phyloP scores from a whole-genome alignment of 768 basidiomycete species.

The Leccinum truebloodii region DNA sequence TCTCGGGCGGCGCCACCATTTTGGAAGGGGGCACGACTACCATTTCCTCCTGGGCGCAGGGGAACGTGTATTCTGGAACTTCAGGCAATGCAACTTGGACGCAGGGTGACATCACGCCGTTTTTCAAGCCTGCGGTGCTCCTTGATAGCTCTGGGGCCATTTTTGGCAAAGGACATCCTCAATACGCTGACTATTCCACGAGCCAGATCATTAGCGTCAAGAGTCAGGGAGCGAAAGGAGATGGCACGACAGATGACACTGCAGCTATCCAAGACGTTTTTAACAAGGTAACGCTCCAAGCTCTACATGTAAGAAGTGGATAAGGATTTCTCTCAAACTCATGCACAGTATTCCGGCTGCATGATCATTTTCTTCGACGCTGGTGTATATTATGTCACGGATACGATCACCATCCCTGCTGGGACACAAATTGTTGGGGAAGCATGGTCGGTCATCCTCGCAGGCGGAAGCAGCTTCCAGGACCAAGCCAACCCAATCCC shows the following conservation, averaged over 20 bases:
- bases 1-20: slow-evolving; percentile 32
- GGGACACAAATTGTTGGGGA: slow-evolving; percentile 51
- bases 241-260: slow-evolving; percentile 77
- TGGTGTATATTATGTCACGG: slow-evolving; percentile 47
- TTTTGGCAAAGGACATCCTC: slow-evolving; percentile 63
- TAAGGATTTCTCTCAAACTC: neutral
- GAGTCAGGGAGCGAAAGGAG: slow-evolving; percentile 68
- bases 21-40: slow-evolving; percentile 38
- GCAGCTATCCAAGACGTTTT: slow-evolving; percentile 61
- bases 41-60: slow-evolving; percentile 68
- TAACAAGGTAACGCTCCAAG: slow-evolving; percentile 39
- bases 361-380: slow-evolving; percentile 84
- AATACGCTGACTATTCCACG: slow-evolving; percentile 59
- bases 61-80: slow-evolving; percentile 64
- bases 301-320: neutral
- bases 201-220: slow-evolving; percentile 70
- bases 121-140: slow-evolving; percentile 54
- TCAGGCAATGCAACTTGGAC: slow-evolving; percentile 44
- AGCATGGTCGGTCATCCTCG: slow-evolving; percentile 51
- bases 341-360: slow-evolving; percentile 59
- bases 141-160: slow-evolving; percentile 59
- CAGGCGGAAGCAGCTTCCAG: slow-evolving; percentile 42
- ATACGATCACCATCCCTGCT: slow-evolving; percentile 49
- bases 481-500: slow-evolving; percentile 39
- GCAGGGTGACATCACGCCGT: slow-evolving; percentile 46